Percentiles rank a stretch among this genome's conserved stretches.
Evolutionary conservation across 345 rosid genomes (phyloP).

Genomic region (Salix koriyanagi): DNA sequence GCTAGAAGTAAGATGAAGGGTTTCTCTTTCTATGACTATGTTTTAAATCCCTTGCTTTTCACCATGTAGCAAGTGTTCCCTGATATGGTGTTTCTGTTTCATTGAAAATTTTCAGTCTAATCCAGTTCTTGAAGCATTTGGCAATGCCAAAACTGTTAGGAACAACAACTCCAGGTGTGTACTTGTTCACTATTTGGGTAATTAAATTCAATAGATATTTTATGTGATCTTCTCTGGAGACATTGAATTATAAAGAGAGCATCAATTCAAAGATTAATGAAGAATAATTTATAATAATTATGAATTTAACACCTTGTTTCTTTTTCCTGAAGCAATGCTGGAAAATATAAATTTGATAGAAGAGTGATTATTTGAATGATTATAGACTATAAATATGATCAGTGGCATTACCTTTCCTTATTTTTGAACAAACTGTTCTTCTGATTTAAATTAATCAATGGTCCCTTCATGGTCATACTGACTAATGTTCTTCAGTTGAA

Average conservation of each 20-base stretch:
- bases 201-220: not conserved
- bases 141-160: constrained; percentile 97
- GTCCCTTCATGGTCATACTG: not conserved
- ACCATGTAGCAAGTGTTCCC: constrained; percentile 15
- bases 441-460: not conserved
- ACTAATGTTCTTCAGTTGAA: not conserved
- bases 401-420: not conserved
- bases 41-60: not conserved
- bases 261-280: not conserved
- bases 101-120: constrained; percentile 64
- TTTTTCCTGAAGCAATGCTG: constrained; percentile 3
- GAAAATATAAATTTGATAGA: not conserved
- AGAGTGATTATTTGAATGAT: not conserved
- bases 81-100: constrained; percentile 26
- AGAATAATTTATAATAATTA: not conserved
- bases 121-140: constrained; percentile 99
- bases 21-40: constrained; percentile 2
- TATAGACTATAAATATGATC: not conserved
- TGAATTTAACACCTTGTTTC: not conserved
- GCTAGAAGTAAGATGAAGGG: constrained; percentile 66
- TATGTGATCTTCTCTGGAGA: not conserved
- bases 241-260: not conserved
- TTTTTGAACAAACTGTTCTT: not conserved
- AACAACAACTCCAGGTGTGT: constrained; percentile 93
- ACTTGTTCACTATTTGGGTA: not conserved